These are phyloP conservation scores for Tricholoma hemisulphureum DNA, from an alignment of 768 basidiomycete species.

Conservation along the genomic window DNA sequence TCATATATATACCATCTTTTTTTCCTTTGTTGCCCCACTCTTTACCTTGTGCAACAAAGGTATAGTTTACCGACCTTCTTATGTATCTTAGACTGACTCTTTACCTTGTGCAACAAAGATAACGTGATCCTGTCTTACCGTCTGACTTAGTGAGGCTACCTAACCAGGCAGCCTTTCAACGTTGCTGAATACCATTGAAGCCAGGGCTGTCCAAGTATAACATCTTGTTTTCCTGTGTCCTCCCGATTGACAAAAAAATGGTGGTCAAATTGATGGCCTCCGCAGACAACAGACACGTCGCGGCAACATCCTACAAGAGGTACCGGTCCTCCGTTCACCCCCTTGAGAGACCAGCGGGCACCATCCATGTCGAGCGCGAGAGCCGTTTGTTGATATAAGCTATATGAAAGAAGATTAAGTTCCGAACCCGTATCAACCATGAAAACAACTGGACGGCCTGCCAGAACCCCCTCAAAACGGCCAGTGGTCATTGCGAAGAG, in stretches of 20 bases:
- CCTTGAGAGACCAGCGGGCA: conserved; percentile 23
- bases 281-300: conserved; percentile 15
- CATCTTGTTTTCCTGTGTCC: conserved; percentile 9
- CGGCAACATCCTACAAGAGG: conserved; percentile 15
- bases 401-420: conserved; percentile 16
- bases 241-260: conserved; percentile 23
- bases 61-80: no score
- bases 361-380: conserved; percentile 23
- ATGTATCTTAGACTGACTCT: no score
- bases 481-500: conserved; percentile 16
- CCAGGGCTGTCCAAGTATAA: conserved; percentile 24
- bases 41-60: no score
- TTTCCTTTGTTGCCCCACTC: no score
- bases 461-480: conserved; percentile 10
- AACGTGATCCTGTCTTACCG: no score
- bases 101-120: no score
- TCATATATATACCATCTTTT: no score
- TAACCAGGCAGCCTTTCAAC: no score
- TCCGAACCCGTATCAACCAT: conserved; percentile 26
- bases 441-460: conserved; percentile 7
- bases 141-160: no score
- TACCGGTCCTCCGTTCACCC: conserved; percentile 18
- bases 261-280: conserved; percentile 21
- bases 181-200: conserved; percentile 20
- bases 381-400: conserved; percentile 2